These are phyloP conservation scores for Exophiala oligosperma DNA, from an alignment of 2,329 filamentous ascomycete species.

Conservation along the genomic window DNA sequence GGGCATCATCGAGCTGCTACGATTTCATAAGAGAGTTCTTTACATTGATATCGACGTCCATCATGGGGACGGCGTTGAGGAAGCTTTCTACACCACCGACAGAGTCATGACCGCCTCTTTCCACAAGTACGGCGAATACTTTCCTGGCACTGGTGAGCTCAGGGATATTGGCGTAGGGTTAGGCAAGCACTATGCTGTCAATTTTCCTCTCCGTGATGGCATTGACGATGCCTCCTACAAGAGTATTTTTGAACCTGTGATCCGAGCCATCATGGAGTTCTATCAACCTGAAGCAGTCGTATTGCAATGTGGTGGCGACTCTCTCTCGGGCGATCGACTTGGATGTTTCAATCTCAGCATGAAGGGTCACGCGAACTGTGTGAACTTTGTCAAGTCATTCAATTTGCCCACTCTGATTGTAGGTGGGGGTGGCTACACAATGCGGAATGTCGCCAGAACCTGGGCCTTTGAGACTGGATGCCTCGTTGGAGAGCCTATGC, in stretches of 20 bases:
- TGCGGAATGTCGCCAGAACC: constrained; percentile 64
- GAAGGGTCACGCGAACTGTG: constrained; percentile 69
- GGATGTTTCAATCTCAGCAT: constrained; percentile 72
- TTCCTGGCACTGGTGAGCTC: constrained; percentile 68
- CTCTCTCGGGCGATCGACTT: constrained; percentile 64
- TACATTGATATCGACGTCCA: constrained; percentile 70
- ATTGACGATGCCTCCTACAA: constrained; percentile 69
- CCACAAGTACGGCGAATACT: constrained; percentile 73
- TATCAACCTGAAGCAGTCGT: constrained; percentile 68
- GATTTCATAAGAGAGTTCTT: constrained; percentile 64
- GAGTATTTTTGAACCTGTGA: constrained; percentile 67
- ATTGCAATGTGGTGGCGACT: constrained; percentile 68
- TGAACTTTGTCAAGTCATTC: constrained; percentile 68
- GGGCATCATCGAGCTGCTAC: constrained; percentile 64
- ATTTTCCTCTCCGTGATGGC: constrained; percentile 68
- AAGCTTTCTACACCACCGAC: constrained; percentile 71
- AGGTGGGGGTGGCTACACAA: constrained; percentile 69
- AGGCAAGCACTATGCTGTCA: constrained; percentile 68
- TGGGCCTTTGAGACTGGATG: constrained; percentile 73
- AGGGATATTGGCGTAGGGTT: constrained; percentile 67
- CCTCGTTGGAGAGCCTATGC: constrained; percentile 79
- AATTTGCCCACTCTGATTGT: constrained; percentile 65
- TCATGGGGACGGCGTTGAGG: constrained; percentile 68
- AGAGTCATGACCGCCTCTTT: constrained; percentile 72
- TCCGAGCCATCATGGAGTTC: constrained; percentile 68